These are phyloP conservation scores for Euryodendron excelsum DNA, from an alignment of 148 eudicot genomes.

Conservation along the genomic window DNA sequence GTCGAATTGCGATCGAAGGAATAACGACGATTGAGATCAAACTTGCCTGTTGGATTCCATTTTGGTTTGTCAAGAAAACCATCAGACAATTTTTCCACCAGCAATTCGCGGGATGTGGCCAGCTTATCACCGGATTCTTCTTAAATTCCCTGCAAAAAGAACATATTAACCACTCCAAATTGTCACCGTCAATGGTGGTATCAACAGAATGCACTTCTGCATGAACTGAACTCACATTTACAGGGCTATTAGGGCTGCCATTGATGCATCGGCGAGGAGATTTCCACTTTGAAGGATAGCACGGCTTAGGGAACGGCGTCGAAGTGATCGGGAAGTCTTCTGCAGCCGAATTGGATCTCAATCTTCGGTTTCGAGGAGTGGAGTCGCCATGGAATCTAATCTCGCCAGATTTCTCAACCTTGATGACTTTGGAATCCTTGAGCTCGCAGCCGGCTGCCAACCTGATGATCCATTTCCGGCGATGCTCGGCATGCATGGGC, in stretches of 20 bases:
- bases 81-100: conserved; percentile 47
- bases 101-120: conserved; percentile 24
- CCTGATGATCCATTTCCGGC: neutral
- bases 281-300: conserved; percentile 43
- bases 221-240: conserved; percentile 34
- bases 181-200: neutral
- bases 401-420: conserved; percentile 20
- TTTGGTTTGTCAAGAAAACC: conserved; percentile 45
- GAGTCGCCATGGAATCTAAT: conserved; percentile 4
- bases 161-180: neutral
- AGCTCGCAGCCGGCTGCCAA: neutral
- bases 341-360: conserved; percentile 46
- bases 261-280: conserved; percentile 57
- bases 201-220: neutral
- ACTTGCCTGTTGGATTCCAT: conserved; percentile 74
- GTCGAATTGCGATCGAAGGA: neutral
- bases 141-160: conserved; percentile 35
- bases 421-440: neutral
- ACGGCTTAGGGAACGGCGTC: conserved; percentile 8
- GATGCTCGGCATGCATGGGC: conserved; percentile 13
- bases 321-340: conserved; percentile 25
- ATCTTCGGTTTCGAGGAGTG: conserved; percentile 51
- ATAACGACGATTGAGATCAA: neutral
- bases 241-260: conserved; percentile 44
- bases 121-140: conserved; percentile 24